These are phyloP conservation scores for Alternaria sp. DNA, from an alignment of 2,329 filamentous ascomycete species.

Conservation along the genomic window DNA sequence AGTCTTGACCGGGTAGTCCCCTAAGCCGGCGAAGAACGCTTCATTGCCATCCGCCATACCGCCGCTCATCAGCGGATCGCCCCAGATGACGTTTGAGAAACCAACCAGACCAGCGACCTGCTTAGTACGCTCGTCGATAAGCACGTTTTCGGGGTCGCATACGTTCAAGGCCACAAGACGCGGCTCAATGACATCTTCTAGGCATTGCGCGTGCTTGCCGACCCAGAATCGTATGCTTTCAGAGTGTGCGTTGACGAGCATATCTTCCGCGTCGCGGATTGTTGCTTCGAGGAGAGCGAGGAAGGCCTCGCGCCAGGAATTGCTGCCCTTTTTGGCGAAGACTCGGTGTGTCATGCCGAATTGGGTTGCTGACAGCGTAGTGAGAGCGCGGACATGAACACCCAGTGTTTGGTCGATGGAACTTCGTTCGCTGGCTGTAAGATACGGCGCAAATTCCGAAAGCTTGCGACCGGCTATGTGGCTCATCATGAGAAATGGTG, in stretches of 20 bases:
- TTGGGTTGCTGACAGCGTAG: constrained; percentile 55
- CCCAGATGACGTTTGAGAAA: constrained; percentile 64
- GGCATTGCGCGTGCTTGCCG: constrained; percentile 53
- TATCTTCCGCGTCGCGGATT: constrained; percentile 67
- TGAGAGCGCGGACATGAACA: constrained; percentile 53
- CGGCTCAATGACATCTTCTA: constrained; percentile 62
- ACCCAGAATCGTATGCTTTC: constrained; percentile 62
- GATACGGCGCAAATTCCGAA: constrained; percentile 38
- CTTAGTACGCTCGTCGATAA: constrained; percentile 60
- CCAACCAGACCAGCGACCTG: constrained; percentile 62
- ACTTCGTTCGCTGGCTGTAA: constrained; percentile 49
- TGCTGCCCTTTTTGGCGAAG: constrained; percentile 55
- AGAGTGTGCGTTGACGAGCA: constrained; percentile 66
- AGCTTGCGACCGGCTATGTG: constrained; percentile 46
- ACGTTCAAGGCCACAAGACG: constrained; percentile 62
- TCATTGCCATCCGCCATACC: constrained; percentile 51
- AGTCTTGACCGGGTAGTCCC: constrained; percentile 46
- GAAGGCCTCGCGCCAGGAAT: constrained; percentile 65
- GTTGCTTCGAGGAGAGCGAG: constrained; percentile 61
- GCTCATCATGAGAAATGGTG: constrained; percentile 47
- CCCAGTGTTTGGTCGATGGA: constrained; percentile 54
- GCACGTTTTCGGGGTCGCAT: constrained; percentile 59
- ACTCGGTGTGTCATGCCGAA: constrained; percentile 63
- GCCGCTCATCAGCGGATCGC: constrained; percentile 64
- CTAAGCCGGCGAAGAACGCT: constrained; percentile 56